Percentiles rank a stretch among this genome's conserved stretches.
These are phyloP conservation scores for Scheffersomyces illinoinensis DNA, from an alignment of 1,139 yeast genomes.

Conservation along the genomic window DNA sequence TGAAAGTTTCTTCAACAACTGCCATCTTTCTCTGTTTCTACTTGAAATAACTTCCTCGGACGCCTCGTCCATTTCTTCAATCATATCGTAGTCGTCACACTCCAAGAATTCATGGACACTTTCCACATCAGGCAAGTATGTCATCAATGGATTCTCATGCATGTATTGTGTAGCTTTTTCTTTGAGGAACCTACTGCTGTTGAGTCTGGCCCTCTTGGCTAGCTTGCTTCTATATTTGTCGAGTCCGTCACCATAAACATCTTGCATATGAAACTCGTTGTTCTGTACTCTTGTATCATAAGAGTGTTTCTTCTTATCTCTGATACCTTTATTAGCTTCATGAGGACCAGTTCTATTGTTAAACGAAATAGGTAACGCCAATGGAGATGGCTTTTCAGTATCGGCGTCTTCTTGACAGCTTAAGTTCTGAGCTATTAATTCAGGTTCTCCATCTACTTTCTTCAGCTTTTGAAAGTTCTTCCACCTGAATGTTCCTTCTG, in stretches of 20 bases:
- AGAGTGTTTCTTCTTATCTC: conserved; percentile 81
- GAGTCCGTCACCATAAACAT: conserved; percentile 74
- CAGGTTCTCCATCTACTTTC: conserved; percentile 17
- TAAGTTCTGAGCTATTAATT: conserved; percentile 19
- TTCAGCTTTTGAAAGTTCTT: conserved; percentile 27
- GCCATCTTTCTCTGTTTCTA: conserved; percentile 63
- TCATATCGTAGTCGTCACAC: conserved; percentile 40
- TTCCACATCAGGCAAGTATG: conserved; percentile 58
- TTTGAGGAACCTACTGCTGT: conserved; percentile 54
- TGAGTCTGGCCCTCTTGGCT: conserved; percentile 51
- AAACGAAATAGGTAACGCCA: conserved; percentile 62
- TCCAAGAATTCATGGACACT: conserved; percentile 57
- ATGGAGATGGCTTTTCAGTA: conserved; percentile 32
- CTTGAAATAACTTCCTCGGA: conserved; percentile 42
- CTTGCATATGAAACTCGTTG: conserved; percentile 60
- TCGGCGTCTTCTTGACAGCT: conserved; percentile 21
- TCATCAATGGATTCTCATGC: conserved; percentile 35
- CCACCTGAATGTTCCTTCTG: conserved; percentile 52
- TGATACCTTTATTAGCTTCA: conserved; percentile 77
- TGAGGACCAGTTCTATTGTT: conserved; percentile 78
- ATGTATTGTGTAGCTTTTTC: conserved; percentile 54
- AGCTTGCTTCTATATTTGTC: conserved; percentile 57
- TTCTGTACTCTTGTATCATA: conserved; percentile 79
- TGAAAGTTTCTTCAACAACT: conserved; percentile 64
- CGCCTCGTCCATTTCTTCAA: conserved; percentile 40